Base-by-base conservation (phyloP, 2,329 filamentous ascomycete species). In the Microdochium trichocladiopsis region DNA sequence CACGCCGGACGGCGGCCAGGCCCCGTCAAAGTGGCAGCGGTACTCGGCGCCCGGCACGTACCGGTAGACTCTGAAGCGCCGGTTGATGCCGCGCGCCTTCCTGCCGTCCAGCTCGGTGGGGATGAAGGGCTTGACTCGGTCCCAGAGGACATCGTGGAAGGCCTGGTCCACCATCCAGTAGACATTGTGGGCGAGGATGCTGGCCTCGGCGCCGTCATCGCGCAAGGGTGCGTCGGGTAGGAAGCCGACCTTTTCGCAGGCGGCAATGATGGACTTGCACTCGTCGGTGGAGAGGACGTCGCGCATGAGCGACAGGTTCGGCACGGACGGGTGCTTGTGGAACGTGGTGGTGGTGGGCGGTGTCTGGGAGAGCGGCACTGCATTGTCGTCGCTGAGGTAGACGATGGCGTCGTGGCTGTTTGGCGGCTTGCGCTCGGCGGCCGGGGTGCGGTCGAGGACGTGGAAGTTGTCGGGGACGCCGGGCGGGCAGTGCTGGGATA, bases 41-140 rank as follows among this genome's bases (percentile, higher is more conserved):
- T 89, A 89, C 62, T 88, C 86, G 0, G 86, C 86, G 1, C 85
- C 85, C 1, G 85, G 84, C 0, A 88, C 84, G 53, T 89, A 89
- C 59, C 86, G 75, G 57, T 89, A 89, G 0, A 88, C 84, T 18
- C 86, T 76, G 69, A 88, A 89, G 5, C 86, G 77, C 1, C 86
- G 73, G 59, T 89, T 89, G 52, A 89, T 70, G 0, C 86, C 84
- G 4, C 84, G 73, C 0, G 79, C 82, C 22, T 71, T 63, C 33
- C 78, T 79, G 0, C 84, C 84, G 14, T 74, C 74, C 1, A 86
- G 70, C 0, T 68, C 66, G 0, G 69, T 62, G 0, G 86, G 84
- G 0, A 88, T 77, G 48, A 82, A 83, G 0, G 74, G 68, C 2
- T 74, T 68, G 2, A 88, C 78, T 14, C 85, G 76, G 0, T 70